Percentiles rank a stretch among this genome's conserved stretches.
These are phyloP conservation scores for Xanthoceras sorbifolium DNA, from an alignment of 345 rosid genomes.

Conservation along the genomic window DNA sequence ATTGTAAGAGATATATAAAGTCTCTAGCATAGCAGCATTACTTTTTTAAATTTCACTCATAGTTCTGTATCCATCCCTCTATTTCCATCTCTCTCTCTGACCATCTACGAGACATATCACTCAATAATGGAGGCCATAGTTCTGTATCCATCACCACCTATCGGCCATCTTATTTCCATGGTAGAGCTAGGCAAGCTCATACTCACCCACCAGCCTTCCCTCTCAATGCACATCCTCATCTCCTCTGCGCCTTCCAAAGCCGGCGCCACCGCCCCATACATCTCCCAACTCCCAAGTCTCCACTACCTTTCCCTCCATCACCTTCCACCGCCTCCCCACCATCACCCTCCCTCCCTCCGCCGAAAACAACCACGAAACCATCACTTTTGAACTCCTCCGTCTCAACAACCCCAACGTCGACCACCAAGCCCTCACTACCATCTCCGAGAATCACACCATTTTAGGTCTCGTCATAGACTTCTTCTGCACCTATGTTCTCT, in stretches of 20 bases:
- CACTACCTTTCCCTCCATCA: slow-evolving; percentile 42
- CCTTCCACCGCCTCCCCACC: slow-evolving; percentile 50
- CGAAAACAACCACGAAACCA: slow-evolving; percentile 37
- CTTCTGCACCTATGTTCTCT: slow-evolving; percentile 42
- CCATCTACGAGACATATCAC: too few species aligned
- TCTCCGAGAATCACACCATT: slow-evolving; percentile 34
- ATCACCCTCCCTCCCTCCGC: slow-evolving; percentile 30
- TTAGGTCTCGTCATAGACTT: slow-evolving; percentile 46
- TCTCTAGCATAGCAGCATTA: too few species aligned
- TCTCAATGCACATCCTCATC: slow-evolving; percentile 53
- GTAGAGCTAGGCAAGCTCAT: slow-evolving; percentile 68
- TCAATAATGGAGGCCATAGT: slow-evolving; percentile 43
- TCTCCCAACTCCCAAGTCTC: slow-evolving; percentile 36
- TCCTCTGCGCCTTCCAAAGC: slow-evolving; percentile 43
- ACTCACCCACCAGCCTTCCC: slow-evolving; percentile 47
- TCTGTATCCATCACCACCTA: slow-evolving; percentile 64
- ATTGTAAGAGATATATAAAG: too few species aligned
- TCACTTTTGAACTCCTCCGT: slow-evolving; percentile 30
- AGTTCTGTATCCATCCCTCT: too few species aligned
- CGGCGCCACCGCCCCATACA: slow-evolving; percentile 42
- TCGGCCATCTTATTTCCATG: slow-evolving; percentile 73
- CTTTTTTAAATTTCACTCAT: too few species aligned
- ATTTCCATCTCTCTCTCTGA: neutral
- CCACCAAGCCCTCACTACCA: slow-evolving; percentile 37
- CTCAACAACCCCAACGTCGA: slow-evolving; percentile 46